These are phyloP conservation scores for Diatrype stigma DNA, from an alignment of 2,329 filamentous ascomycete genomes.

Conservation along the genomic window DNA sequence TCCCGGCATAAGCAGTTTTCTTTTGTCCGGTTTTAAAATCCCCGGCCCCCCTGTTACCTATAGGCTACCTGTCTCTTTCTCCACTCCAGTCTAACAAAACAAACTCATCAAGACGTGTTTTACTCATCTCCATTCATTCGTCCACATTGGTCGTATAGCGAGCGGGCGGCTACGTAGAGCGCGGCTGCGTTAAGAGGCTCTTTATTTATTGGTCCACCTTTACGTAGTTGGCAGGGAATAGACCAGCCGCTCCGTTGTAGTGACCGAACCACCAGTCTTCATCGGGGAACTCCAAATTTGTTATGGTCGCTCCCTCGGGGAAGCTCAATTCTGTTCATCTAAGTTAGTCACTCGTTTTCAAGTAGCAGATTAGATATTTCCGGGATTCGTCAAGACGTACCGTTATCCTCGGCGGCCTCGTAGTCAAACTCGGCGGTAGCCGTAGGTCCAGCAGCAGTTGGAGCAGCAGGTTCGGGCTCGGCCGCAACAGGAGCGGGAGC, in stretches of 20 bases:
- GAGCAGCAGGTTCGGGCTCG: conserved; percentile 34
- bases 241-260: conserved; percentile 71
- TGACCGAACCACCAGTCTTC: conserved; percentile 98
- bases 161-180: not conserved
- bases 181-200: not conserved
- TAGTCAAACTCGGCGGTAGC: conserved; percentile 93
- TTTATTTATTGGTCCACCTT: conserved; percentile 42
- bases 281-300: conserved; percentile 86
- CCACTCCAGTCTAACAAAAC: too few relatives aligned
- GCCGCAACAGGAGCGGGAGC: conserved; percentile 23
- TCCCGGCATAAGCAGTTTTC: too few relatives aligned
- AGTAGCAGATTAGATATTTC: not conserved
- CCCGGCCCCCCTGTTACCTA: too few relatives aligned
- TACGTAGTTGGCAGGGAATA: conserved; percentile 78
- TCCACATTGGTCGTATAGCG: too few relatives aligned
- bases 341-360: too few relatives aligned
- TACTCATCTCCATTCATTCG: too few relatives aligned
- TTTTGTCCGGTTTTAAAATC: too few relatives aligned
- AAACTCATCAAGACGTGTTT: too few relatives aligned
- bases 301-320: conserved; percentile 81
- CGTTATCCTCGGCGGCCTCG: conserved; percentile 93
- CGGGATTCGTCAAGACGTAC: conserved; percentile 34
- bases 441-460: conserved; percentile 49
- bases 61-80: too few relatives aligned
- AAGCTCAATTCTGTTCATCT: conserved; percentile 73